Evolutionary conservation across 805 yeast genomes (phyloP), one percentile per base, ranked within the genome.

Genomic region (Lipomyces japonicus): DNA sequence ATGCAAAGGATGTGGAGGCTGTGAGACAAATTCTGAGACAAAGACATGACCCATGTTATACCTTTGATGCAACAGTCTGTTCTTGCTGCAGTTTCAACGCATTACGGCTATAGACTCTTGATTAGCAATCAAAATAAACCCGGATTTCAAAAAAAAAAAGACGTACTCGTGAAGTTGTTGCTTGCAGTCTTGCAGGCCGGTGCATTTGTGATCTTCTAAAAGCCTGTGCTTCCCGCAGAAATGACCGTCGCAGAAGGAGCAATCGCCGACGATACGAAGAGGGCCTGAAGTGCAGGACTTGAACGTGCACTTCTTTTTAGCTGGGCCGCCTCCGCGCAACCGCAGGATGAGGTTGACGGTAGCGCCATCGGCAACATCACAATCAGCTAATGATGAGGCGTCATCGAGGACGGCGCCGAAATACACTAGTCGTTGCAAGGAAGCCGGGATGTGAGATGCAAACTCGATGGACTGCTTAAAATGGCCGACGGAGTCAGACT

Each of bases 331-430:
- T 80, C 93, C 93, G 80, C 95, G 84, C 73, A 86, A 79, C 82
- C 95, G 84, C 62, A 86, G 75, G 57, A 85, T 93, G 77, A 86
- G 83, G 72, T 86, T 91, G 41, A 85, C 70, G 51, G 91, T 84
- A 55, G 90, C 82, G 71, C 84, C 91, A 74, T 85, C 84, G 73
- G 82, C 90, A 70, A 85, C 83, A 80, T 84, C 84, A 85, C 84
- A 84, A 73, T 85, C 93, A 57, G 87, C 80, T 55, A 85, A 70
- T 55, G 91, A 83, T 79, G 91, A 81, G 59, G 89, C 90, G 62
- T 84, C 91, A 71, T 83, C 89, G 69, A 84, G 78, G 72, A 84
- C 91, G 73, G 83, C 82, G 80, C 91, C 93, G 64, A 89, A 89
- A 63, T 83, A 84, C 71, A 84, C 84, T n/a, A 54, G 50, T 6